phyloP scores from a whole-genome alignment of 1,284 basidiomycete species.

The Hortiboletus rubellus region DNA sequence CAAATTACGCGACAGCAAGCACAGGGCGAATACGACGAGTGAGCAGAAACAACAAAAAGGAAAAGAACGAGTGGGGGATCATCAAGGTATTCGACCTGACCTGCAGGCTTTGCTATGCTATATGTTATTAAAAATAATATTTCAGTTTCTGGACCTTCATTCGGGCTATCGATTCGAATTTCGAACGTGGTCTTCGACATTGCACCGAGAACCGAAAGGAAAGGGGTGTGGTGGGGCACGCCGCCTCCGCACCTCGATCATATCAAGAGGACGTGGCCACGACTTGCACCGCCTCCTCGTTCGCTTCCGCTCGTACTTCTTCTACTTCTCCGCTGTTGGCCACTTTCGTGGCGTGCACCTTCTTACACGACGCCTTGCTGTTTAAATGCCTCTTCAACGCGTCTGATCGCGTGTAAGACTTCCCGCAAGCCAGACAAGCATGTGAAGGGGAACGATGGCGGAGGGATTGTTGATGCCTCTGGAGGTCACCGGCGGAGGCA shows the following conservation, averaged over 20 bases:
- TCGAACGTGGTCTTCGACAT: background rate
- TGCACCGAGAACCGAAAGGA: background rate
- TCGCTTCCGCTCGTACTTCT: constrained; percentile 17
- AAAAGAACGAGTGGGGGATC: background rate
- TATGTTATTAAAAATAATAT: background rate
- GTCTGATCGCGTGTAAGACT: constrained; percentile 33
- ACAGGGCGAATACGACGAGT: background rate
- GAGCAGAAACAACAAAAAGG: background rate
- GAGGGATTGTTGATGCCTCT: constrained; percentile 33
- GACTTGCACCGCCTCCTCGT: constrained; percentile 14
- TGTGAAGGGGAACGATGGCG: constrained; percentile 25
- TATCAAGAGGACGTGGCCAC: constrained; percentile 3
- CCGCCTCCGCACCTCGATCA: constrained; percentile 20
- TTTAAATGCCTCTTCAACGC: constrained; percentile 36
- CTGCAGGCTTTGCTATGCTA: constrained; percentile 2
- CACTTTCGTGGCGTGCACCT: constrained; percentile 17
- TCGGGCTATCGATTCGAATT: background rate
- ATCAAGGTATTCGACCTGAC: constrained; percentile 1
- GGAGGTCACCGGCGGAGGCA: constrained; percentile 29
- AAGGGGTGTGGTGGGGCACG: constrained; percentile 11
- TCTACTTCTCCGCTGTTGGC: constrained; percentile 4
- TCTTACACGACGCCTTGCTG: constrained; percentile 29
- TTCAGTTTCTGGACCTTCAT: background rate
- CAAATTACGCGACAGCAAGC: background rate
- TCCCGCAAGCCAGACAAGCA: constrained; percentile 26